These are phyloP conservation scores for Trichophyton mentagrophytes DNA, from an alignment of 2,329 filamentous ascomycete species.

Conservation along the genomic window DNA sequence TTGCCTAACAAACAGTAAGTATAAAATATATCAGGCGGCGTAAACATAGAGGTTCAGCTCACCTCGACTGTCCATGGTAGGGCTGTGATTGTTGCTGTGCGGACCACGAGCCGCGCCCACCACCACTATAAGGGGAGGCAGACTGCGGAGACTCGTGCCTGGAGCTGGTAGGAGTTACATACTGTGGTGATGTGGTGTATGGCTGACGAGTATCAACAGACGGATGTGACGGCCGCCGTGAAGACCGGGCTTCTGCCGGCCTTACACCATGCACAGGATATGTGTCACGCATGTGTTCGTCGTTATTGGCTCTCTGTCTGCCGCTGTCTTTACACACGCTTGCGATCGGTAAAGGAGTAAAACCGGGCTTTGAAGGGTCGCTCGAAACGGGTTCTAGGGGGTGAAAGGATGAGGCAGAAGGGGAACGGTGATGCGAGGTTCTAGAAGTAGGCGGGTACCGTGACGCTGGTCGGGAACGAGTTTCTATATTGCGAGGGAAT, in stretches of 20 bases:
- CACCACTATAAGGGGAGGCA: conserved; percentile 47
- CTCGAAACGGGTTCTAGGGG: conserved; percentile 21
- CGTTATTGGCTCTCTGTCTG: conserved; percentile 21
- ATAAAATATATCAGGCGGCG: neutral
- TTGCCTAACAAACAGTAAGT: conserved; percentile 22
- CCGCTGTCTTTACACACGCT: conserved; percentile 23
- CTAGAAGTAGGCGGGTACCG: conserved; percentile 24
- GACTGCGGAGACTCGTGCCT: conserved; percentile 50
- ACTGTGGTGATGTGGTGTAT: conserved; percentile 48
- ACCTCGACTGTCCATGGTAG: conserved; percentile 40
- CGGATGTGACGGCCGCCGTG: conserved; percentile 28
- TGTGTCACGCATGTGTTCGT: conserved; percentile 22
- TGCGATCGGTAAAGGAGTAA: conserved; percentile 24
- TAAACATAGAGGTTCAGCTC: conserved; percentile 19
- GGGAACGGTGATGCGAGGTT: conserved; percentile 22
- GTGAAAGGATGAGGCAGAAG: conserved; percentile 18
- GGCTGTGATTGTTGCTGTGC: conserved; percentile 27
- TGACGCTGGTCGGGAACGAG: conserved; percentile 24
- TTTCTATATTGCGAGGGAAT: conserved; percentile 13
- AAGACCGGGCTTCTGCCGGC: conserved; percentile 22
- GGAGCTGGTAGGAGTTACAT: conserved; percentile 41
- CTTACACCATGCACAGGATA: conserved; percentile 25
- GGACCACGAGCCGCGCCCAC: conserved; percentile 40
- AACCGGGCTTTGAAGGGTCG: conserved; percentile 21
- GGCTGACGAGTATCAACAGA: conserved; percentile 32